Evolutionary conservation across 306 rosid species (phyloP), one percentile per base, ranked within the genome.

Genomic region (Prunus mongolica): DNA sequence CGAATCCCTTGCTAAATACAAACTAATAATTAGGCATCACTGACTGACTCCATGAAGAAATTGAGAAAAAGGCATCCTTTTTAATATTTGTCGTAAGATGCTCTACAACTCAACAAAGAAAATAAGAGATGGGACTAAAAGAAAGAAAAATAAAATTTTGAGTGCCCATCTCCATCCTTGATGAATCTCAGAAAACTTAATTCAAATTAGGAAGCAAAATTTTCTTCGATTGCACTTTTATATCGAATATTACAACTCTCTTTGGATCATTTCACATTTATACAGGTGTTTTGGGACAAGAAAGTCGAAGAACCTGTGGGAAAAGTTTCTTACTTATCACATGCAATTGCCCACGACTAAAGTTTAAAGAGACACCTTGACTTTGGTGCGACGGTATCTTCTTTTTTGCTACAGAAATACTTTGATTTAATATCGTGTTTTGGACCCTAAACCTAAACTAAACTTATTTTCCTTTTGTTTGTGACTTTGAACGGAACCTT

Each of bases 21-120:
- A 76, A 66, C 71, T 28, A 81, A 82, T 84, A 78, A 82, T 85
- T 68, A 83, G 81, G 87, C 77, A 83, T 89, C 78, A 57, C 56
- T 76, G 82, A 57, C 62, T 78, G 82, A 85, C 91, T 65, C 79
- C 81, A n/a, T 76, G 87, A 77, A 85, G 82, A 52, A 81, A 85
- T 75, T 77, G 77, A 65, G 49, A 76, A 44, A 71, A n/a, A 5
- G 30, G 52, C 65, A 55, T 54, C 15, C 18, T n/a, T 72, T 38
- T 38, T 8, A 24, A 6, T 10, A 20, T 22, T 34, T 57, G 67
- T 72, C 67, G 66, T 56, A 72, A 72, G 76, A 72, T 72, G 76
- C 76, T 72, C 67, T 41, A 57, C 76, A 72, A 72, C 52, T 60
- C 67, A 57, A 51, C 28, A 51, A 32, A 41, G 72, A 49, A 70